Evolutionary conservation across 139 green algal genomes (phyloP).

Genomic region (Picochlorum sp.): DNA sequence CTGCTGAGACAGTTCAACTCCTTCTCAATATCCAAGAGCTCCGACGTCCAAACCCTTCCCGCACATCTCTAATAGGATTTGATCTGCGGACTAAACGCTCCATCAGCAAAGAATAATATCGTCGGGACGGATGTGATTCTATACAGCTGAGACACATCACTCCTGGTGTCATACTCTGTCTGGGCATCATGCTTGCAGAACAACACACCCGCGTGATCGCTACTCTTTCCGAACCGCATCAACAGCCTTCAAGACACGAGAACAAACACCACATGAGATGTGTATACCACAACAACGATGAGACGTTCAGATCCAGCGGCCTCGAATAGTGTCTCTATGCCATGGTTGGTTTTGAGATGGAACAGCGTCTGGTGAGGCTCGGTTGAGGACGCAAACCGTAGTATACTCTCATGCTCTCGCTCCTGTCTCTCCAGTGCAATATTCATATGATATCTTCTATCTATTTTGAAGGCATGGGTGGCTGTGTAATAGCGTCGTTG

Average conservation of each 20-base stretch:
- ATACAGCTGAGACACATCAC: constrained; percentile 25
- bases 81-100: constrained; percentile 15
- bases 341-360: constrained; percentile 6
- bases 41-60: not conserved
- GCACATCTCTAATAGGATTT: not conserved
- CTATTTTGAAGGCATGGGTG: constrained; percentile 11
- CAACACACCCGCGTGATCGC: constrained; percentile 12
- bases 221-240: constrained; percentile 11
- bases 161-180: constrained; percentile 26
- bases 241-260: constrained; percentile 3
- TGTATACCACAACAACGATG: constrained; percentile 23
- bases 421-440: constrained; percentile 33
- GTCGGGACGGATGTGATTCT: constrained; percentile 14
- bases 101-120: constrained; percentile 36
- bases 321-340: constrained; percentile 15
- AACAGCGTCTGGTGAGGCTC: not conserved
- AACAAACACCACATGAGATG: constrained; percentile 26
- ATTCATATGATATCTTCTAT: constrained; percentile 31
- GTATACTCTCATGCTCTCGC: constrained; percentile 1
- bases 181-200: constrained; percentile 27
- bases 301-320: too few relatives aligned
- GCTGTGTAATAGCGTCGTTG: not conserved
- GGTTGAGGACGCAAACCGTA: too few relatives aligned
- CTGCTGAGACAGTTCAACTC: too few relatives aligned
- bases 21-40: too few relatives aligned